Evolutionary conservation across 83 land plant genomes (phyloP).

Genomic region (Thuja plicata): DNA sequence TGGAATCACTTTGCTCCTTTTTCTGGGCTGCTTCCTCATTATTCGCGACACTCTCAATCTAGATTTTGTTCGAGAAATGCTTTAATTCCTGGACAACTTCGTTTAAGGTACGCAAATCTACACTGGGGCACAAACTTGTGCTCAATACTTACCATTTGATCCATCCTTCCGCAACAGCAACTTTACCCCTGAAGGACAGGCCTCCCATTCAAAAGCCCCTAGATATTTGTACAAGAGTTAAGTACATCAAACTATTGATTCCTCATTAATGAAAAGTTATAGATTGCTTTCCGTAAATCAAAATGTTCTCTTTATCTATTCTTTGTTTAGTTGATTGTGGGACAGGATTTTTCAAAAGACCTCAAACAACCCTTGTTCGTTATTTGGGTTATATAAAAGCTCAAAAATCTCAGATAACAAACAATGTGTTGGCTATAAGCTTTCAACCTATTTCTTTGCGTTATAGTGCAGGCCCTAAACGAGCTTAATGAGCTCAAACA

Average conservation of each 20-base stretch:
- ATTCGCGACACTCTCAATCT: constrained; percentile 91
- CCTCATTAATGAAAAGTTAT: not conserved
- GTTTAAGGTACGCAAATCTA: no score
- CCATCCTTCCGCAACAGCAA: not conserved
- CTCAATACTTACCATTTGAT: not conserved
- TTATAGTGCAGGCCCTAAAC: not conserved
- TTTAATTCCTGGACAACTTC: constrained; percentile 27
- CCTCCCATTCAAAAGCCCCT: not conserved
- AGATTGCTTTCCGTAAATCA: not conserved
- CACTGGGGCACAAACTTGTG: no score
- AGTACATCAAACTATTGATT: not conserved
- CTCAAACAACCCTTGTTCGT: no score
- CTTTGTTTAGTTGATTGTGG: not conserved
- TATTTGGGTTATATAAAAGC: no score
- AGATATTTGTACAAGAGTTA: not conserved
- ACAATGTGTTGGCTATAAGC: no score
- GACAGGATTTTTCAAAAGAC: not conserved
- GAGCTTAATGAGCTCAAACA: not conserved
- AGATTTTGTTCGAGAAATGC: constrained; percentile 64
- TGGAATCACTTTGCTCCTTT: constrained; percentile 71
- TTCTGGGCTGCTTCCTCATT: constrained; percentile 78
- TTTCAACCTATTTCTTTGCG: not conserved
- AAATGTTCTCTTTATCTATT: not conserved
- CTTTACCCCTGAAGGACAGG: not conserved
- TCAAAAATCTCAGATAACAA: no score